A percentile compares a stretch with the other conserved stretches of the same genome.
These are phyloP conservation scores for Entomortierella lignicola DNA, from an alignment of 192 early-diverging fungal species.

Conservation along the genomic window DNA sequence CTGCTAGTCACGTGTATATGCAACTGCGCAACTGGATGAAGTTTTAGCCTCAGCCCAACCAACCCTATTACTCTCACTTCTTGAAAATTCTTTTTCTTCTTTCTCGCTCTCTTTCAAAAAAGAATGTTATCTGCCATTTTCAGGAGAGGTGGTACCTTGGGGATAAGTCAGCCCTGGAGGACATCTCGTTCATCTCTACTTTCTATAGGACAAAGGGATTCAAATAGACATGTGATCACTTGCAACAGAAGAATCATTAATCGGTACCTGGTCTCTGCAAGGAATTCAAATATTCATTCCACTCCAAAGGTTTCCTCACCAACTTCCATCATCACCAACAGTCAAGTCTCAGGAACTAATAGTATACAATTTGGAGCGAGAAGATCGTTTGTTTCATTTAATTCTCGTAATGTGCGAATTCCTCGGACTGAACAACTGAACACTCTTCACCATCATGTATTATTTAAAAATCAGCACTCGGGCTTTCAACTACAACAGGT, in stretches of 20 bases:
- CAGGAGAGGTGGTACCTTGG: not conserved
- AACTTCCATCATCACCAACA: not conserved
- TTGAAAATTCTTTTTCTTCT: not conserved
- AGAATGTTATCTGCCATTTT: not conserved
- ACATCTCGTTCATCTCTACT: too few relatives aligned
- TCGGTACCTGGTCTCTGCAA: constrained; percentile 4
- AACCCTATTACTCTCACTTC: too few relatives aligned
- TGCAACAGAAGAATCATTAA: constrained; percentile 3
- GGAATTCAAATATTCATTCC: not conserved
- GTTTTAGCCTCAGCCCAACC: too few relatives aligned
- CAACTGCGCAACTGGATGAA: too few relatives aligned
- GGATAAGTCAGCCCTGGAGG: not conserved
- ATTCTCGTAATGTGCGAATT: not conserved
- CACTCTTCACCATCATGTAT: not conserved
- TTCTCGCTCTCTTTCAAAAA: not conserved
- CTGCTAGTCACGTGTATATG: too few relatives aligned
- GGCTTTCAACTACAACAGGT: not conserved
- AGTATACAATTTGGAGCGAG: too few relatives aligned
- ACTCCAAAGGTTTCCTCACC: not conserved
- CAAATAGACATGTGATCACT: not conserved
- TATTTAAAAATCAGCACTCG: not conserved
- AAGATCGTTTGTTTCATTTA: too few relatives aligned
- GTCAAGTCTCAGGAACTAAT: too few relatives aligned
- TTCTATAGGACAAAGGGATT: not conserved
- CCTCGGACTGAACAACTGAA: not conserved